These are phyloP conservation scores for Phyllachora maydis DNA, from an alignment of 2,329 filamentous ascomycete genomes.

Conservation along the genomic window DNA sequence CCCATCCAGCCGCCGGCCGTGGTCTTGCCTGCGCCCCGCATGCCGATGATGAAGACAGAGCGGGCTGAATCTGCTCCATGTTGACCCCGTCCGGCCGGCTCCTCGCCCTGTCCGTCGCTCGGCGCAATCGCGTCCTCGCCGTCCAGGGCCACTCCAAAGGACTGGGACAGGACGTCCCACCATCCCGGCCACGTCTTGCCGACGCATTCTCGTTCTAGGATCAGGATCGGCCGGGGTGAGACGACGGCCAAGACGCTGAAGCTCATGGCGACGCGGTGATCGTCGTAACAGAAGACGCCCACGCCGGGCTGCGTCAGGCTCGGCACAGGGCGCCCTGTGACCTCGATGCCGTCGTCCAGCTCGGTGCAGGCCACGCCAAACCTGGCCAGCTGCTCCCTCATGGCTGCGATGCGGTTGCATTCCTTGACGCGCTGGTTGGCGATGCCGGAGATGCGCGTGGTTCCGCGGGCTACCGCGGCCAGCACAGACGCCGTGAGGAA, in stretches of 20 bases:
- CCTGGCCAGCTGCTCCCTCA: conserved; percentile 86
- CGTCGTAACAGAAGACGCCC: conserved; percentile 82
- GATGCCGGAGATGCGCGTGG: conserved; percentile 79
- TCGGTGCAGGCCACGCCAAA: conserved; percentile 77
- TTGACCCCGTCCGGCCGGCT: conserved; percentile 15
- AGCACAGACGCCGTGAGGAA: conserved; percentile 90
- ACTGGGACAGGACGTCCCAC: conserved; percentile 76
- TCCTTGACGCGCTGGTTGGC: conserved; percentile 97
- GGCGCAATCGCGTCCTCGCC: conserved; percentile 38
- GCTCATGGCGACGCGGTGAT: conserved; percentile 96
- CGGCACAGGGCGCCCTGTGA: conserved; percentile 28
- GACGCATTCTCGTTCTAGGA: conserved; percentile 80
- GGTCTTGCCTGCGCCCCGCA: conserved; percentile 93
- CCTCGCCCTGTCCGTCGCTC: conserved; percentile 9
- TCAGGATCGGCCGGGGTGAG: conserved; percentile 48
- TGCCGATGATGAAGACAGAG: conserved; percentile 87
- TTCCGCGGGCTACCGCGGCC: conserved; percentile 68
- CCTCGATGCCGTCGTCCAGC: conserved; percentile 82
- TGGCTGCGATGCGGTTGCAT: conserved; percentile 88
- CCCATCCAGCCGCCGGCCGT: conserved; percentile 79
- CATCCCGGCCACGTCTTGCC: conserved; percentile 98
- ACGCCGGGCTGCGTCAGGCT: conserved; percentile 32
- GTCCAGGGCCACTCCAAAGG: conserved; percentile 57
- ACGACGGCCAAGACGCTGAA: conserved; percentile 74
- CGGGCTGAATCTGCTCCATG: too few relatives aligned